A percentile compares a stretch with the other conserved stretches of the same genome.
Conservation (phyloP, 768 basidiomycete genomes). For the Mycena albidolilacea region DNA sequence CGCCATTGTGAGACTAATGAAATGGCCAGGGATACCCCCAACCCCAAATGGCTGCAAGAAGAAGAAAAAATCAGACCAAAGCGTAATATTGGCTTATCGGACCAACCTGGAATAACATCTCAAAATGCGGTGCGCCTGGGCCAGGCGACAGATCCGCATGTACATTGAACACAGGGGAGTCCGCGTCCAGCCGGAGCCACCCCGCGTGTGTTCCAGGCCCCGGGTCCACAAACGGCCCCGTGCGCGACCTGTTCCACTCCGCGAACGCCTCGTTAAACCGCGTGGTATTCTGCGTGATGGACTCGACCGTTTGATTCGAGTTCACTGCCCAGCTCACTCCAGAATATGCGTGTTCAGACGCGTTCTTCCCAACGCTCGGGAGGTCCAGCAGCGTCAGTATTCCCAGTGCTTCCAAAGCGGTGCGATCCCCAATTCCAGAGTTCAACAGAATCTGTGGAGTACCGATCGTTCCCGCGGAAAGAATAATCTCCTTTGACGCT, state of each 20-base stretch:
- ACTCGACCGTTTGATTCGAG: background rate
- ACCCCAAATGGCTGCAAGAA: background rate
- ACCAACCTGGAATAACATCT: background rate
- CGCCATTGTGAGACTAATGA: background rate
- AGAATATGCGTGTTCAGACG: background rate
- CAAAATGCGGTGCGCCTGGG: slow-evolving; percentile 1
- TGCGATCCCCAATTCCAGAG: background rate
- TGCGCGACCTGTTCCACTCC: slow-evolving; percentile 6
- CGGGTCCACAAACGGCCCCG: background rate
- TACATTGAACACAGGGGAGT: background rate
- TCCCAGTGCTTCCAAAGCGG: background rate
- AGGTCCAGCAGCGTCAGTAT: background rate
- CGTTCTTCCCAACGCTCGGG: slow-evolving; percentile 3
- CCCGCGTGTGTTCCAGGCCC: background rate
- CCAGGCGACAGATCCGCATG: slow-evolving; percentile 1
- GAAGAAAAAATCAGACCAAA: background rate
- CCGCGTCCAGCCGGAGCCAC: background rate
- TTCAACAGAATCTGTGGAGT: background rate
- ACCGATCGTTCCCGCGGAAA: background rate
- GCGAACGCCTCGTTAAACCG: slow-evolving; percentile 8
- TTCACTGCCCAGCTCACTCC: background rate
- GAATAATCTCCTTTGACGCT: background rate
- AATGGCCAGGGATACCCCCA: background rate
- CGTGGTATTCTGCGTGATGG: background rate
- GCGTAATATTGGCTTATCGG: background rate